Percentiles rank a stretch among this genome's conserved stretches.
phyloP scores from a whole-genome alignment of 805 yeast genomes.

The Candida pseudofarinosa region DNA sequence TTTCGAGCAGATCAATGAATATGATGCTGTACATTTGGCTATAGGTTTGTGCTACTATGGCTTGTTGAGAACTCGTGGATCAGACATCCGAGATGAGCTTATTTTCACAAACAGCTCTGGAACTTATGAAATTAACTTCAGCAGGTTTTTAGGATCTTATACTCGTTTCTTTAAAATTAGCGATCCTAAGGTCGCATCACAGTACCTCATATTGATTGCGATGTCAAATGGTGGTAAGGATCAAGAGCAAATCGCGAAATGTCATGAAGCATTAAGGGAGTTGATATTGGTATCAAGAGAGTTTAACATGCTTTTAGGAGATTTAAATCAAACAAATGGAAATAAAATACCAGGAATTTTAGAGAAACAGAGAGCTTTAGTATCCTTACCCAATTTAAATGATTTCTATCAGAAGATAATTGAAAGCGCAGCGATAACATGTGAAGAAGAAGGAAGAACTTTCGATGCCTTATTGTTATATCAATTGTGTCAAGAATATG shows the following conservation, averaged over 20 bases:
- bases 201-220: constrained; percentile 72
- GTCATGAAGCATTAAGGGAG: constrained; percentile 79
- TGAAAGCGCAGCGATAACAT: constrained; percentile 78
- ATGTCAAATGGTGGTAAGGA: constrained; percentile 36
- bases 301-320: constrained; percentile 79
- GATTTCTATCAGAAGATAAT: constrained; percentile 68
- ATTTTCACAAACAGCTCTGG: constrained; percentile 29
- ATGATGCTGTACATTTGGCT: constrained; percentile 87
- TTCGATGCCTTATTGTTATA: constrained; percentile 82
- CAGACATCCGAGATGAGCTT: constrained; percentile 30
- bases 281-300: constrained; percentile 83
- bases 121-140: constrained; percentile 43
- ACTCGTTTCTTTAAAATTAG: constrained; percentile 78
- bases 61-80: constrained; percentile 48
- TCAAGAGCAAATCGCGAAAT: constrained; percentile 47
- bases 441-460: constrained; percentile 87
- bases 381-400: constrained; percentile 54
- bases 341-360: constrained; percentile 76
- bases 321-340: constrained; percentile 65
- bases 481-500: constrained; percentile 84
- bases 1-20: constrained; percentile 57
- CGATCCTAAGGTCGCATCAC: constrained; percentile 90
- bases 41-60: constrained; percentile 76
- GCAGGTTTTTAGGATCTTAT: constrained; percentile 71
- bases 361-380: constrained; percentile 67